A percentile compares a stretch with the other conserved stretches of the same genome.
These are phyloP conservation scores for Lasiodiplodia citricola DNA, from an alignment of 2,329 filamentous ascomycete genomes.

Conservation along the genomic window DNA sequence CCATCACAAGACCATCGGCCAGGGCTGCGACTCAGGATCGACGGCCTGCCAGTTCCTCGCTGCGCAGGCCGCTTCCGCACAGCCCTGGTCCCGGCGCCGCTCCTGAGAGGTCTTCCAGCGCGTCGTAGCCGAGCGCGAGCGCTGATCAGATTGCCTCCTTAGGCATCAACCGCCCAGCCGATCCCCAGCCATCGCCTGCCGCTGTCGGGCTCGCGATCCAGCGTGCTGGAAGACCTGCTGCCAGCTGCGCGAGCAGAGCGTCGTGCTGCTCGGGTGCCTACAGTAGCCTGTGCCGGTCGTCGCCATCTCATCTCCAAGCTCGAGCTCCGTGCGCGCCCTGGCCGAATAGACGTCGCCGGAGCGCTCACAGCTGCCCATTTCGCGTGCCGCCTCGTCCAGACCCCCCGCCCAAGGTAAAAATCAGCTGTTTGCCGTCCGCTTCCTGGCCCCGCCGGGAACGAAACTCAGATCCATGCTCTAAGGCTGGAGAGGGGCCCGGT, in stretches of 20 bases:
- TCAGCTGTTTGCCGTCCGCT: slow-evolving; percentile 13
- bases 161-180: slow-evolving; percentile 23
- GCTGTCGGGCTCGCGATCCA: slow-evolving; percentile 4
- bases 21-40: slow-evolving; percentile 2
- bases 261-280: slow-evolving; percentile 14
- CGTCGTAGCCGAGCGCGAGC: slow-evolving; percentile 16
- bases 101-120: slow-evolving; percentile 11
- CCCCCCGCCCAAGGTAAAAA: slow-evolving; percentile 18
- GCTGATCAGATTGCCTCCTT: slow-evolving; percentile 26
- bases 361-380: not conserved
- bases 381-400: slow-evolving; percentile 16
- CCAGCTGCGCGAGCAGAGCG: slow-evolving; percentile 9
- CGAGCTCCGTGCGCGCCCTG: not conserved
- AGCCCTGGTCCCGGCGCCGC: slow-evolving; percentile 19
- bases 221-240: not conserved
- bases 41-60: not conserved
- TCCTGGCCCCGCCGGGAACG: slow-evolving; percentile 8
- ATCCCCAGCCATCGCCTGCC: slow-evolving; percentile 10
- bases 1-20: slow-evolving; percentile 7
- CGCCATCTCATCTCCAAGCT: not conserved
- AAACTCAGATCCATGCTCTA: slow-evolving; percentile 4
- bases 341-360: slow-evolving; percentile 15
- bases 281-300: slow-evolving; percentile 10
- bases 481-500: slow-evolving; percentile 8
- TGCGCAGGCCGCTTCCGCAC: slow-evolving; percentile 15